Conservation (phyloP, 140 eudicot genomes). For the Oenanthe javanica region DNA sequence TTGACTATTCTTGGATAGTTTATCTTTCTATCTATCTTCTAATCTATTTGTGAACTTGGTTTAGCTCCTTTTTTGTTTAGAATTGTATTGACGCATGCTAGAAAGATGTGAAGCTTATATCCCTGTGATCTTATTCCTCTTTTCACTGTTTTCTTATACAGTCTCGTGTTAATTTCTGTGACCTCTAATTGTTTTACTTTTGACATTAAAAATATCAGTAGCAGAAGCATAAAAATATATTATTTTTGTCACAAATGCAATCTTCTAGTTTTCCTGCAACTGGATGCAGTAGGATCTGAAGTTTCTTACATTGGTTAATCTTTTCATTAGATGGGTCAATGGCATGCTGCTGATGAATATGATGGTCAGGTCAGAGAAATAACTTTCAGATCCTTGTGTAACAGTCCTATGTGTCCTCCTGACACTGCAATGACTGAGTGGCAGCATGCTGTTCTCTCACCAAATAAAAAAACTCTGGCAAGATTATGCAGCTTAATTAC, state of each 20-base stretch:
- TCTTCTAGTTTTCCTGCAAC: neutral
- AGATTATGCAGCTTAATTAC: slow-evolving; percentile 9
- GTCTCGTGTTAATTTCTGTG: neutral
- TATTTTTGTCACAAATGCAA: neutral
- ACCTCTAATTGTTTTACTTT: neutral
- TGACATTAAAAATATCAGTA: neutral
- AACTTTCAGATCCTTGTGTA: slow-evolving; percentile 68
- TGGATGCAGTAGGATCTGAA: slow-evolving; percentile 3
- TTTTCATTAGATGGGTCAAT: slow-evolving; percentile 61
- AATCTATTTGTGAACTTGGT: neutral
- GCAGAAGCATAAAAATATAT: neutral
- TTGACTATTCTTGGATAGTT: neutral
- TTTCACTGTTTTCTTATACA: neutral
- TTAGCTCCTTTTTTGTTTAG: neutral
- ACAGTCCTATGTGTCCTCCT: slow-evolving; percentile 98
- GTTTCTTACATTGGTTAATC: slow-evolving; percentile 10
- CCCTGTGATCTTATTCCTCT: neutral
- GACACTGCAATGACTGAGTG: slow-evolving; percentile 91
- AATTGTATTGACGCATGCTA: neutral
- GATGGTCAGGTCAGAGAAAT: slow-evolving; percentile 88
- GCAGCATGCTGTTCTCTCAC: slow-evolving; percentile 66
- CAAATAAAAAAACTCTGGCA: slow-evolving; percentile 55
- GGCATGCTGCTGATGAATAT: slow-evolving; percentile 86
- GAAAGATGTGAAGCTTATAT: neutral
- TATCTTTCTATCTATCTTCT: neutral